phyloP scores from a whole-genome alignment of 2,329 filamentous ascomycete species.

The Colletotrichum paranaense region DNA sequence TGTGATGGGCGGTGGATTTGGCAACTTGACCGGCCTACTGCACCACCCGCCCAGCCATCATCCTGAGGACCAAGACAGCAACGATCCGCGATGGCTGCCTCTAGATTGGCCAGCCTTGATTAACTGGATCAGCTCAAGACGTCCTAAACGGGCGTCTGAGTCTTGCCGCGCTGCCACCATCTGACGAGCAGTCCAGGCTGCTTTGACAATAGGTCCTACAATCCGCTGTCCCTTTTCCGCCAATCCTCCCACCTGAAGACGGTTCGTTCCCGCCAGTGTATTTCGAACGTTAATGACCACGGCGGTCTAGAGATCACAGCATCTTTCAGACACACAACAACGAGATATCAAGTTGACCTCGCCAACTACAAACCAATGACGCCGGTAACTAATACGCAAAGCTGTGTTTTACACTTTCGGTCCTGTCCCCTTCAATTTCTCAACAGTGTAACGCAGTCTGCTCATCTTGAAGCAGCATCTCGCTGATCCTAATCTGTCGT shows the following conservation, averaged over 20 bases:
- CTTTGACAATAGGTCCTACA: neutral
- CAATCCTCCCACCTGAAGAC: conserved; percentile 21
- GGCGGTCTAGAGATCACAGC: neutral
- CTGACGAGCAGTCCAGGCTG: conserved; percentile 3
- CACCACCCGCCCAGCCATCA: neutral
- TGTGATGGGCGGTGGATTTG: conserved; percentile 8
- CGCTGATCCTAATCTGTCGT: conserved; percentile 28
- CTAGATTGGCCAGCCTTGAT: conserved; percentile 34
- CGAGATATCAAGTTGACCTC: neutral
- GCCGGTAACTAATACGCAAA: neutral
- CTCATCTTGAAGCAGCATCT: conserved; percentile 5
- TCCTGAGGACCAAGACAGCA: conserved; percentile 9
- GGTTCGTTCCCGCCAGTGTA: conserved; percentile 1
- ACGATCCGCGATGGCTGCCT: conserved; percentile 26
- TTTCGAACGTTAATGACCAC: neutral
- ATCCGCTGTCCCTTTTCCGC: conserved; percentile 6
- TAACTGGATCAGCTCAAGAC: conserved; percentile 30
- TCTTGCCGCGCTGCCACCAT: conserved; percentile 11
- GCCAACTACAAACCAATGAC: neutral
- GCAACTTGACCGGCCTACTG: neutral
- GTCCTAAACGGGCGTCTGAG: neutral
- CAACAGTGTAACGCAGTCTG: conserved; percentile 9
- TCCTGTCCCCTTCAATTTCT: conserved; percentile 18
- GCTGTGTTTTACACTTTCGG: conserved; percentile 12
- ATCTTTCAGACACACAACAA: neutral